Evolutionary conservation across 768 basidiomycete genomes (phyloP).

Genomic region (Lanmaoa pseudosensibilis): DNA sequence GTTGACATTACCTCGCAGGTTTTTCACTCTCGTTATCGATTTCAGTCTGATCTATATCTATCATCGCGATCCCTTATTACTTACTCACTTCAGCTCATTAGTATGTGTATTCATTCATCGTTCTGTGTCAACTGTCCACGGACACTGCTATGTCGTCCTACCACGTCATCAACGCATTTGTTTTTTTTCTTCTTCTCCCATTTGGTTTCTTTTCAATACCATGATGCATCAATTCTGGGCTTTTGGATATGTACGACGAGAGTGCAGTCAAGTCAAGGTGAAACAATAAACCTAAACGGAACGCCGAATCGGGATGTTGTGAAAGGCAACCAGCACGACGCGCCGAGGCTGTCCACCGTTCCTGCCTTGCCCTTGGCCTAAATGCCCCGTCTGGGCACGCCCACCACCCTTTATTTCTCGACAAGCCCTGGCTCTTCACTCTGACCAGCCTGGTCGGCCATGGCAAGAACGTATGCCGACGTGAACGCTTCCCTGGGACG

Average conservation of each 20-base stretch:
- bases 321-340: constrained; percentile 5
- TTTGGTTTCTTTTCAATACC: constrained; percentile 16
- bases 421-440: constrained; percentile 22
- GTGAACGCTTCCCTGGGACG: constrained; percentile 58
- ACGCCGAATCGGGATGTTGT: constrained; percentile 8
- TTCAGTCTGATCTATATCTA: constrained; percentile 29
- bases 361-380: constrained; percentile 21
- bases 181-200: constrained; percentile 1
- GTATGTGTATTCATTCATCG: constrained; percentile 32
- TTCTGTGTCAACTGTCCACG: constrained; percentile 25
- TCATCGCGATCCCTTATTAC: constrained; percentile 23
- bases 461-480: constrained; percentile 55
- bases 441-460: constrained; percentile 21
- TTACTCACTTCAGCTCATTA: constrained; percentile 28
- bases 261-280: background rate
- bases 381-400: constrained; percentile 25
- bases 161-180: constrained; percentile 25
- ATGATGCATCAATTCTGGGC: constrained; percentile 16
- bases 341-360: constrained; percentile 22
- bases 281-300: background rate
- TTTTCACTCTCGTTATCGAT: constrained; percentile 24
- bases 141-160: constrained; percentile 27
- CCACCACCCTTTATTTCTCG: constrained; percentile 15
- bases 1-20: constrained; percentile 16
- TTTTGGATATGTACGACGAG: background rate